A percentile compares a stretch with the other conserved stretches of the same genome.
Conservation (phyloP, 306 rosid genomes). For the Psophocarpus tetragonolobus region DNA sequence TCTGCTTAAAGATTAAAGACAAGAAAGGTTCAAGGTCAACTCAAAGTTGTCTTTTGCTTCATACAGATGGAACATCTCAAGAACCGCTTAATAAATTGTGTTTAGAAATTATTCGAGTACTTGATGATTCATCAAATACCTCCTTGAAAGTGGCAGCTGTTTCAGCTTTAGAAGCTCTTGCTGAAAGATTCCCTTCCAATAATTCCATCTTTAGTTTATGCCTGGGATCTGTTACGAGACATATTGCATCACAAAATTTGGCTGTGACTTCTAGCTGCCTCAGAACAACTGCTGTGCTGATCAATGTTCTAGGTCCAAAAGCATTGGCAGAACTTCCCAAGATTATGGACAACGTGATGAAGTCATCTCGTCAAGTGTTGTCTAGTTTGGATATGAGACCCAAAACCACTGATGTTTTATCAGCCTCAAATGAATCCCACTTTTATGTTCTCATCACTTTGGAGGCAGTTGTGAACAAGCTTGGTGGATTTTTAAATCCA, state of each 20-base stretch:
- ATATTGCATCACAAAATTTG: slow-evolving; percentile 45
- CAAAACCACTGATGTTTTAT: slow-evolving; percentile 26
- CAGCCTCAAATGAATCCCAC: slow-evolving; percentile 52
- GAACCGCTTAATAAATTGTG: slow-evolving; percentile 58
- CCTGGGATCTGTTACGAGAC: slow-evolving; percentile 61
- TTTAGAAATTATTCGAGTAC: slow-evolving; percentile 54
- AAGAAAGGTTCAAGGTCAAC: slow-evolving; percentile 43
- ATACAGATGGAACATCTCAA: slow-evolving; percentile 55
- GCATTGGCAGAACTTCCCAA: slow-evolving; percentile 78
- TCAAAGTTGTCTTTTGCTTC: slow-evolving; percentile 51
- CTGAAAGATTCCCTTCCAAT: slow-evolving; percentile 56
- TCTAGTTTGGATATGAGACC: slow-evolving; percentile 42
- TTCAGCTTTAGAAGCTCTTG: slow-evolving; percentile 83
- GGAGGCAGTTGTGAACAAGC: slow-evolving; percentile 82
- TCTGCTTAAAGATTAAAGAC: slow-evolving; percentile 44
- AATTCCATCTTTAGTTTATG: slow-evolving; percentile 58
- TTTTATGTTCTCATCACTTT: slow-evolving; percentile 60
- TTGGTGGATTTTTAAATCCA: slow-evolving; percentile 83
- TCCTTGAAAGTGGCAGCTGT: slow-evolving; percentile 81
- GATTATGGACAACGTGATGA: slow-evolving; percentile 71
- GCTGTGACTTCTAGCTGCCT: slow-evolving; percentile 72
- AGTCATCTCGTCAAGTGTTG: slow-evolving; percentile 46
- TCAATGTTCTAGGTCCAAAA: slow-evolving; percentile 80
- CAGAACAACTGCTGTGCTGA: slow-evolving; percentile 67
- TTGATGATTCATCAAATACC: slow-evolving; percentile 56